Base-by-base conservation (phyloP, 2,329 filamentous ascomycete genomes). In the Aspergillus pseudoterreus region DNA sequence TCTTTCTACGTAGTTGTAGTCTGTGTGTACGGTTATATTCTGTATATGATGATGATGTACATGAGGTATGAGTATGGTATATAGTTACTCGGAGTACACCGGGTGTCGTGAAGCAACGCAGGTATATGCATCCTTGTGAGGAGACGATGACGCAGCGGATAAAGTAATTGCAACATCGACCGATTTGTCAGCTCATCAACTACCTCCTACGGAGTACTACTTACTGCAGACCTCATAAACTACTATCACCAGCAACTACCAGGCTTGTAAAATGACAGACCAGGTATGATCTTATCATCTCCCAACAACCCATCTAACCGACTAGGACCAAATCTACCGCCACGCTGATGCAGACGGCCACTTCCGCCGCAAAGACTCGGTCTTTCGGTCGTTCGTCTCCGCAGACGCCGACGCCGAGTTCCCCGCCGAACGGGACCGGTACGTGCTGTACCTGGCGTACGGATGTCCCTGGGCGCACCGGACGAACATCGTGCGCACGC, bases 391-490 rank as follows among this genome's bases (percentile, higher is more conserved):
- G 55, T 75, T 66, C 52, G 72, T 87, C 46, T 84, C 81, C 0
- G 75, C 70, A 4, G 74, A 79, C 9, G 69, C 78, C 0, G 67
- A 65, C 6, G 73, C 82, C 2, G 70, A 72, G 17, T 86, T 83
- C 53, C 78, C 83, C 0, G 77, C 83, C 0, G 82, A 84, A 55
- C 79, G 76, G 52, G 78, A 76, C 45, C 79, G 84, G 15, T 87
- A 86, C 69, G 80, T 77, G 0, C 70, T 87, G 4, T 87, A 86
- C 63, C 65, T 85, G 43, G 81, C 82, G 38, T 76, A 77, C 4
- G 78, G 78, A 6, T 87, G 84, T 57, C 84, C 84, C 4, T 87
- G 84, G 84, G 82, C 83, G 41, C 78, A 81, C 53, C 73, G 79
- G 10, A 63, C 70, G 8, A 73, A 77, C 51, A 70, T 81, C 19